phyloP scores from a whole-genome alignment of 345 rosid genomes.

The Dipteronia sinensis region DNA sequence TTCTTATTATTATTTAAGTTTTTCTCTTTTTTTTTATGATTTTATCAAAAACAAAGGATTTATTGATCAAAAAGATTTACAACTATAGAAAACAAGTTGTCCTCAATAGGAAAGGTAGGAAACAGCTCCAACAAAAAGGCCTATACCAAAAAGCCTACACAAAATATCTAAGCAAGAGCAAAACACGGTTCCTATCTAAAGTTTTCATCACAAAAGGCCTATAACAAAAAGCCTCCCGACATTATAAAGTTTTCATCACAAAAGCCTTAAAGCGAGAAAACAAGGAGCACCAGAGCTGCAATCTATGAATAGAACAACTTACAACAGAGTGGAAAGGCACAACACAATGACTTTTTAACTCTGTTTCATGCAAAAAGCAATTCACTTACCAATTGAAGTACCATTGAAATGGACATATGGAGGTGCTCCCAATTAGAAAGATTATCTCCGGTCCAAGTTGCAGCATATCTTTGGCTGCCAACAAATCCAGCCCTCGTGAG shows the following conservation, averaged over 20 bases:
- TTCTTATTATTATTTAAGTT: background rate
- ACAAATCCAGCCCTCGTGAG: conserved; percentile 95
- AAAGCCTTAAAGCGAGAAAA: background rate
- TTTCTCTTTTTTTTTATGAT: background rate
- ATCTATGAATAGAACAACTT: conserved; percentile 1
- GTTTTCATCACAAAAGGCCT: background rate
- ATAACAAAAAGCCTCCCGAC: no score
- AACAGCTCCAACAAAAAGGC: background rate
- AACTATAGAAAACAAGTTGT: background rate
- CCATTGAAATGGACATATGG: conserved; percentile 89
- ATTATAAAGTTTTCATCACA: background rate
- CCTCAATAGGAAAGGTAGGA: background rate
- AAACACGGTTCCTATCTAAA: background rate
- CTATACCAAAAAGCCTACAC: background rate
- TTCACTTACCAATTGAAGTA: conserved; percentile 86
- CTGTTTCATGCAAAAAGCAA: conserved; percentile 15
- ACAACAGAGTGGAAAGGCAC: background rate
- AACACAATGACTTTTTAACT: background rate
- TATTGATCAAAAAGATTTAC: background rate
- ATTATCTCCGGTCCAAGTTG: conserved; percentile 97
- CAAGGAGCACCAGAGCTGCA: background rate
- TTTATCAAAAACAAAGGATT: background rate
- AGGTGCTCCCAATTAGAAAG: conserved; percentile 92
- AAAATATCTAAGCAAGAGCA: background rate
- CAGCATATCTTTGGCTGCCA: conserved; percentile 89